phyloP scores from a whole-genome alignment of 768 basidiomycete species.

The Multifurca ochricompacta region DNA sequence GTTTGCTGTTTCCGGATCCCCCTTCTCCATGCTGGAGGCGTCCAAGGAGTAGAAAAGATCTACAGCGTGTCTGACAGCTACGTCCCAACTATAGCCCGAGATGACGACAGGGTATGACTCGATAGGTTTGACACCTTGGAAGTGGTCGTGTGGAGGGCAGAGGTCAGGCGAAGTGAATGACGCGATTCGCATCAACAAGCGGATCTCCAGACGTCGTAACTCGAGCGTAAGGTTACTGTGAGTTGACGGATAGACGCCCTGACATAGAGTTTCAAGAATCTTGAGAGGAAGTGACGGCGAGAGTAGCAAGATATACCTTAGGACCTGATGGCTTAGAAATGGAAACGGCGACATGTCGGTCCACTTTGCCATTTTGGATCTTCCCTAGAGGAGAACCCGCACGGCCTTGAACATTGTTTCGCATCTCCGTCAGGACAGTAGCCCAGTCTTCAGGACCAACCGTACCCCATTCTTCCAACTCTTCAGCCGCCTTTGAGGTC shows the following conservation, averaged over 20 bases:
- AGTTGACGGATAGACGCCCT: not conserved
- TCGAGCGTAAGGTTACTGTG: slow-evolving; percentile 6
- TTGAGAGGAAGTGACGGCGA: not conserved
- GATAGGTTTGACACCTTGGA: not conserved
- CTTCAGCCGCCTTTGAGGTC: not conserved
- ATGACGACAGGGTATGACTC: slow-evolving; percentile 10
- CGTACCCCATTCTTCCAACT: slow-evolving; percentile 7
- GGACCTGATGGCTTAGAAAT: not conserved
- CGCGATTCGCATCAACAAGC: slow-evolving; percentile 3
- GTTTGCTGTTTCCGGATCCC: slow-evolving; percentile 6
- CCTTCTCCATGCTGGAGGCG: not conserved
- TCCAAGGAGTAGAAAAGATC: slow-evolving; percentile 10
- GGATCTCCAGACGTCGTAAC: slow-evolving; percentile 12
- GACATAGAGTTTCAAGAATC: not conserved
- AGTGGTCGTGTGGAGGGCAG: slow-evolving; percentile 11
- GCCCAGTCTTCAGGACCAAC: slow-evolving; percentile 8
- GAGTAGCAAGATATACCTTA: slow-evolving; percentile 2
- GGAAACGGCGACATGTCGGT: not conserved
- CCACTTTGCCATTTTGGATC: not conserved
- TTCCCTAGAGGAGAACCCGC: slow-evolving; percentile 4
- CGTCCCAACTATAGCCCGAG: slow-evolving; percentile 12
- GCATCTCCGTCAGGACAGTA: slow-evolving; percentile 9
- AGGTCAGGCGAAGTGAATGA: slow-evolving; percentile 8
- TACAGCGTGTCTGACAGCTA: not conserved
- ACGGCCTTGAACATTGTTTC: slow-evolving; percentile 5